Base-by-base conservation (phyloP, 768 basidiomycete species). In the Amanita thiersii region DNA sequence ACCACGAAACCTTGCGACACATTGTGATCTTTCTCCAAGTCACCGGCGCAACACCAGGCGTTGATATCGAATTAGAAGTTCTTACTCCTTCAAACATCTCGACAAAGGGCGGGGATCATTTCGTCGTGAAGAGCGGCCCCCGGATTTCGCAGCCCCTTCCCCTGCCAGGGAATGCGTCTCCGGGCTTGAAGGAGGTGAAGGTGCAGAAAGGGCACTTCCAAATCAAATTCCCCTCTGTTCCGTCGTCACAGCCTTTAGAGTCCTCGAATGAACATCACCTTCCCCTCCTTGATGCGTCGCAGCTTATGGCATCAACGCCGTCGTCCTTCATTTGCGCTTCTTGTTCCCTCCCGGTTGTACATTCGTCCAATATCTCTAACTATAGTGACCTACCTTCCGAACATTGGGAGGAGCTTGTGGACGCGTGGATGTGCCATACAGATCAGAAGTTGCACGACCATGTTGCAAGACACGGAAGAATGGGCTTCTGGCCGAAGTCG, bases 341-440 rank as follows among this genome's bases (percentile, higher is more conserved):
- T 1, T 94, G 91, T 55, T 82, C 85, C 2, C 65, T 88, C 7
- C 81, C 84, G 8, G 62, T 94, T 24, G 72, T 93, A 28, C 71
- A 81, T 26, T 62, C 71, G 0, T 59, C 75, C 4, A 64, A 60
- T 30, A 56, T 77, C 14, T 47, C 45, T 18, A 64, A 60, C 33
- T 98, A 86, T 59, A 76, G 81, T 28, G 92, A 96, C 55, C 66
- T 98, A 9, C 94, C 94, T 2, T 92, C 88, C 3, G 93, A 97
- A 56, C 85, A 98, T 52, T 98, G 94, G 94, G 84, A 90, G 48
- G 94, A 98, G 58, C 79, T 98, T 11, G 78, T 98, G 14, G 94
- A 97, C 48, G 85, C 92, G 5, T 98, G 94, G 94, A 91, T 98
- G 86, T 98, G 94, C 53, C 94, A 97, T 59, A 60, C 79, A 6